phyloP scores from a whole-genome alignment of 1,284 basidiomycete genomes.

The Ustilago cynodontis region DNA sequence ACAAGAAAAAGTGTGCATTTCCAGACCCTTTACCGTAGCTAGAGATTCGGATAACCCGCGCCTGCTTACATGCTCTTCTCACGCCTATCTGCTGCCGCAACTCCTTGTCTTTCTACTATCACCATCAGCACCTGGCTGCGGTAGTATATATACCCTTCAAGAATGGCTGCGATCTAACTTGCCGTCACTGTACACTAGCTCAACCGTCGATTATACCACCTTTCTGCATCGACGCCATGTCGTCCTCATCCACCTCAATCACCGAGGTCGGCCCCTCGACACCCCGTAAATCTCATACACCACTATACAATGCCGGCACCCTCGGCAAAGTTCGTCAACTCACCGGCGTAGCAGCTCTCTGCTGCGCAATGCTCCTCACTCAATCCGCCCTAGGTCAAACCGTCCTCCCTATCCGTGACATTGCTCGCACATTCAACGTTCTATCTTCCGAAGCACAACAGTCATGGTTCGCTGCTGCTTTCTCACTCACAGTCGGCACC shows the following conservation, averaged over 20 bases:
- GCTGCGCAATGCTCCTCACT: constrained; percentile 50
- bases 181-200: background rate
- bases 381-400: constrained; percentile 47
- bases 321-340: constrained; percentile 37
- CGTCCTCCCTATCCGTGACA: constrained; percentile 31
- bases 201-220: background rate
- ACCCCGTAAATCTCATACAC: background rate
- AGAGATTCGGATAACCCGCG: background rate
- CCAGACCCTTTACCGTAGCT: background rate
- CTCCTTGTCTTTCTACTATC: background rate
- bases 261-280: constrained; percentile 5
- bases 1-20: too few species aligned
- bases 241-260: constrained; percentile 4
- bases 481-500: constrained; percentile 58
- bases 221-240: background rate
- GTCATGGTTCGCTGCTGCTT: constrained; percentile 58
- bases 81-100: constrained; percentile 1
- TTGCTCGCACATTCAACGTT: constrained; percentile 40
- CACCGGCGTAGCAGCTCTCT: constrained; percentile 30
- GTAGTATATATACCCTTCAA: constrained; percentile 7
- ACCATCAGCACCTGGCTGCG: background rate
- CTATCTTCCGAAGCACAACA: constrained; percentile 27
- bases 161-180: background rate
- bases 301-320: constrained; percentile 32
- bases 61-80: constrained; percentile 2